These are phyloP conservation scores for Globisporangium solare DNA, from an alignment of 352 stramenopile species.

Conservation along the genomic window DNA sequence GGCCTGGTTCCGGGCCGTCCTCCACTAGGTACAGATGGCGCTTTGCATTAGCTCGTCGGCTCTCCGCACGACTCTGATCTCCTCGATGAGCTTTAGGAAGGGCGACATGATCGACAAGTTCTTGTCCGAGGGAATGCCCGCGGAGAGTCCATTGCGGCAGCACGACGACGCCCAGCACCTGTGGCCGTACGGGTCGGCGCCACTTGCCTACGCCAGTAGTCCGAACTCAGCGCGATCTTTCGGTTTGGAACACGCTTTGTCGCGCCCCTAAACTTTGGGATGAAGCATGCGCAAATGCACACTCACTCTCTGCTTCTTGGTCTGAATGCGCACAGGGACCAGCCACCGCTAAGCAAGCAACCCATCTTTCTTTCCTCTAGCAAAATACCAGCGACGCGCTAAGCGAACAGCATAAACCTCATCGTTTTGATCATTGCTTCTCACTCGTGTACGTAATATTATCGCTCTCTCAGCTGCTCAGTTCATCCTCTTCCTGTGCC, in stretches of 20 bases:
- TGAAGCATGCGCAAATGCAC: too few relatives aligned
- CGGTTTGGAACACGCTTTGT: neutral
- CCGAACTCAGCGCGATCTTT: neutral
- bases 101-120: constrained; percentile 56
- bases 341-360: neutral
- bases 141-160: neutral
- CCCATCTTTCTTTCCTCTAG: too few relatives aligned
- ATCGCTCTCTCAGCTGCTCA: constrained; percentile 13
- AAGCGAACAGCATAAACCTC: too few relatives aligned
- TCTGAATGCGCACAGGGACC: neutral
- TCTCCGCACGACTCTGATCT: too few relatives aligned
- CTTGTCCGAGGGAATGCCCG: constrained; percentile 17
- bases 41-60: neutral
- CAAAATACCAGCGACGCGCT: too few relatives aligned
- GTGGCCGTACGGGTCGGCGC: constrained; percentile 3
- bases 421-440: too few relatives aligned
- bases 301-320: too few relatives aligned
- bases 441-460: neutral
- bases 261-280: too few relatives aligned
- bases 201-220: constrained; percentile 1
- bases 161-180: neutral
- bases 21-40: neutral
- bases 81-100: neutral
- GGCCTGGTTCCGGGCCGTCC: neutral
- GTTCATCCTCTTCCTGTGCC: constrained; percentile 58